Evolutionary conservation across 805 yeast genomes (phyloP), one percentile per base, ranked within the genome.

Genomic region (Sugiyamaella lignohabitans): DNA sequence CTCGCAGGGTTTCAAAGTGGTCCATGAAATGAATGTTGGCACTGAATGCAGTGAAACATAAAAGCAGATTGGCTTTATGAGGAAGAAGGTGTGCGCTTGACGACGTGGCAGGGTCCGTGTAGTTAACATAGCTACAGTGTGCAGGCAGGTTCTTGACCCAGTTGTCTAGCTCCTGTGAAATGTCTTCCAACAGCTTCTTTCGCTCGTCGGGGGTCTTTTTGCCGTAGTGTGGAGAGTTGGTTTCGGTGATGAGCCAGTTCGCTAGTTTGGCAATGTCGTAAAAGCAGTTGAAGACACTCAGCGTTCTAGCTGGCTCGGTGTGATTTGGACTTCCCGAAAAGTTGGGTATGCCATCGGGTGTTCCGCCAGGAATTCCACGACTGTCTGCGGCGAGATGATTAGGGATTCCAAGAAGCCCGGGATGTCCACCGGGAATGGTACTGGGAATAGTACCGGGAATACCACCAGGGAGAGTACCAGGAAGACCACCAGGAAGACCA

Each of bases 221-320:
- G n/a, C 35, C 38, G 20, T 34, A 35, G 14, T 35, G 10, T 3
- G 38, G 43, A 4, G 43, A 35, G 34, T 47, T 47, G 3, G 50
- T 46, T 23, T 43, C 46, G 30, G 23, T 35, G 21, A 47, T 47
- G 21, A 47, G 40, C 27, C 38, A 37, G 23, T 47, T 47, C 27
- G 34, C 40, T 18, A 47, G 6, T 19, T 37, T 34, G 24, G 19
- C 43, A 14, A 47, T 37, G 4, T 37, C 27, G 18, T 47, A 32
- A 18, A 21, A 37, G 3, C 19, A 21, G 18, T 47, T 47, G 22
- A 47, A 47, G 6, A 38, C 40, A 8, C 47, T 42, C 5, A 47
- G 17, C 3, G 37, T 38, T n/a, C 50, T 24, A 5, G 39, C 22
- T 34, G 50, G 50, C 3, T 41, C 38, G 6, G 44, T 14, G 10